Evolutionary conservation across 2,329 filamentous ascomycete species (phyloP), one percentile per base, ranked within the genome.

Genomic region (Helotiales sp.): DNA sequence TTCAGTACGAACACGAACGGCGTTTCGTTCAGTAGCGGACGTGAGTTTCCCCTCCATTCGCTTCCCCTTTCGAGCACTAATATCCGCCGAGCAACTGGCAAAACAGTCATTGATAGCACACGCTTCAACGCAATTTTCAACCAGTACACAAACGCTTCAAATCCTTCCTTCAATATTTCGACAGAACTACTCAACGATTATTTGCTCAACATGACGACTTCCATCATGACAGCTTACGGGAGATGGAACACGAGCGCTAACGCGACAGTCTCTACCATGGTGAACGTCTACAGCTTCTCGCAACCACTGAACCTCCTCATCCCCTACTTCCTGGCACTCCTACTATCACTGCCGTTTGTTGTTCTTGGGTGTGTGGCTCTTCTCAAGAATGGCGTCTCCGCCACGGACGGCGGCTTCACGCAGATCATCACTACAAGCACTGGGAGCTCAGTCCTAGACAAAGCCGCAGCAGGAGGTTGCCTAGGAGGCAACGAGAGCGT

Each of bases 211-310:
- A 55, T 63, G 7, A 66, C 65, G 2, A 57, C 52, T 5, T 66
- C 62, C 1, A 50, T 56, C 0, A 61, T 62, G 58, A 17, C 42
- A 10, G 38, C 61, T 1, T 64, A 58, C 31, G 50, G 53, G 2
- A 15, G 36, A 5, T 64, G 59, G 61, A 52, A 59, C 30, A 65
- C 59, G 1, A 57, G 44, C 5, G 38, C 46, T 1, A 66, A 64
- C 25, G 55, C 63, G 3, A 66, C 57, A 9, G 38, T 44, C 1
- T 29, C 13, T 6, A 50, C 42, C 1, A 46, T 52, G 8, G 40
- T 62, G 29, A 64, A 63, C 34, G 57, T 67, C 4, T 68, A 64
- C 19, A 52, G 17, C n/a, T 66, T 68, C 46, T 63, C 59, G 0
- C 49, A 60, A 25, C 66, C 63, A 0, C 53, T 67, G 0, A 60